Percentiles rank a stretch among this genome's conserved stretches.
Evolutionary conservation across 169 alveolate species (phyloP).

Genomic region (Pseudocohnilembus persalinus): DNA sequence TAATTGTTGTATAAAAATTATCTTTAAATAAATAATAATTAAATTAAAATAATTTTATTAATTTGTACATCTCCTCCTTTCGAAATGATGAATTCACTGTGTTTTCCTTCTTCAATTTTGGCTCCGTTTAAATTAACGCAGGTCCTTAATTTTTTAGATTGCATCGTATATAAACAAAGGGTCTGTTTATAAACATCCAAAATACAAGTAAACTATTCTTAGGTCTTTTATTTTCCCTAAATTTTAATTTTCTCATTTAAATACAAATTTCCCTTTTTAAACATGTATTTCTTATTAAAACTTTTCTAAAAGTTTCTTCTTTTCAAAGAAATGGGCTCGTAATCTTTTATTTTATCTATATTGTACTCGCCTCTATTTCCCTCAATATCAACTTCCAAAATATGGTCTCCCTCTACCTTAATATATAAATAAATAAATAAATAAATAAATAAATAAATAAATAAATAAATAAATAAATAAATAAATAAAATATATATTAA

Average conservation of each 20-base stretch:
- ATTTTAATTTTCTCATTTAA: background rate
- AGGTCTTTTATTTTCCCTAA: conserved; percentile 19
- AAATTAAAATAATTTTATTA: no score
- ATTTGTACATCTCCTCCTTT: conserved; percentile 21
- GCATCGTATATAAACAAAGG: conserved; percentile 19
- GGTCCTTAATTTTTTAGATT: background rate
- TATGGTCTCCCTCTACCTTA: conserved; percentile 37
- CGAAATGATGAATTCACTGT: conserved; percentile 33
- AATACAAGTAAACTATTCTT: conserved; percentile 1
- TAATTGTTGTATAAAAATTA: no score
- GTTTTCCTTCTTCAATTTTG: conserved; percentile 38
- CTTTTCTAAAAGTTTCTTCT: conserved; percentile 13
- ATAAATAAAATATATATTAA: no score
- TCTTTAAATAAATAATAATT: no score
- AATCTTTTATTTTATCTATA: conserved; percentile 46
- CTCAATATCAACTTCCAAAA: conserved; percentile 45
- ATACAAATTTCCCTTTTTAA: conserved; percentile 24
- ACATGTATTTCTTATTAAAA: conserved; percentile 39
- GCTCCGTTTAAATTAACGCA: conserved; percentile 21
- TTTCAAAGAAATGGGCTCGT: conserved; percentile 24
- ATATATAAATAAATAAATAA: no score
- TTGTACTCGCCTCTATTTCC: conserved; percentile 32
- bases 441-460: no score
- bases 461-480: no score
- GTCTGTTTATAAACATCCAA: conserved; percentile 36